phyloP scores from a whole-genome alignment of 2,329 filamentous ascomycete genomes.

The Penicillium hesseltinei region DNA sequence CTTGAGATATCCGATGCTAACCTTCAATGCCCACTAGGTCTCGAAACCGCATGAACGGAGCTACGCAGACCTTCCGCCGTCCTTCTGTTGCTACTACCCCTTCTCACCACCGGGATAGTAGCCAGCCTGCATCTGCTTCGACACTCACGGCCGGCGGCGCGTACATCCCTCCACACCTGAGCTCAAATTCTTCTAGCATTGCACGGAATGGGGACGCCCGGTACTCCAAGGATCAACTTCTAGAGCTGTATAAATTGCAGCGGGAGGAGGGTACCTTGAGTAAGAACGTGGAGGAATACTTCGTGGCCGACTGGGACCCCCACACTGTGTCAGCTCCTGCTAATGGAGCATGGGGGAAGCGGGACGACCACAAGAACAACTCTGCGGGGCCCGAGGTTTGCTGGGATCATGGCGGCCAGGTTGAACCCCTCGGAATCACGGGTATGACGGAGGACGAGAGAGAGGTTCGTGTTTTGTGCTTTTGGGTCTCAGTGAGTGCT shows the following conservation, averaged over 20 bases:
- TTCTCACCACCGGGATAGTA: constrained; percentile 47
- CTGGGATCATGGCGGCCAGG: constrained; percentile 74
- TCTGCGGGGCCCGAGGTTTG: constrained; percentile 85
- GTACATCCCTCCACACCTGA: constrained; percentile 63
- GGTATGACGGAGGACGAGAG: constrained; percentile 69
- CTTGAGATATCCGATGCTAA: constrained; percentile 20
- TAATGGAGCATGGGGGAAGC: constrained; percentile 72
- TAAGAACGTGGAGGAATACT: constrained; percentile 65
- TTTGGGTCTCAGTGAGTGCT: background rate
- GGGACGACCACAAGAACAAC: constrained; percentile 68
- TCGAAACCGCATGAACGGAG: constrained; percentile 61
- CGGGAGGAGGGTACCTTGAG: constrained; percentile 54
- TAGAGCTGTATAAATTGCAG: constrained; percentile 67
- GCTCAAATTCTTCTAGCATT: constrained; percentile 46
- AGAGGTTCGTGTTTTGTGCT: constrained; percentile 51
- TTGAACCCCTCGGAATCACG: constrained; percentile 68
- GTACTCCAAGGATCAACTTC: constrained; percentile 76
- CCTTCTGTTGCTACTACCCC: constrained; percentile 59
- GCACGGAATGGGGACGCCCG: constrained; percentile 59
- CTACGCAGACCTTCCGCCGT: constrained; percentile 66
- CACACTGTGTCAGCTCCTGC: constrained; percentile 63
- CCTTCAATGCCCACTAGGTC: constrained; percentile 46
- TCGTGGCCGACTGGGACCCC: constrained; percentile 76
- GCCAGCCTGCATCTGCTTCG: constrained; percentile 40
- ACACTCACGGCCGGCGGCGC: constrained; percentile 44